phyloP scores from a whole-genome alignment of 1,284 basidiomycete species.

The Papiliotrema flavescens region DNA sequence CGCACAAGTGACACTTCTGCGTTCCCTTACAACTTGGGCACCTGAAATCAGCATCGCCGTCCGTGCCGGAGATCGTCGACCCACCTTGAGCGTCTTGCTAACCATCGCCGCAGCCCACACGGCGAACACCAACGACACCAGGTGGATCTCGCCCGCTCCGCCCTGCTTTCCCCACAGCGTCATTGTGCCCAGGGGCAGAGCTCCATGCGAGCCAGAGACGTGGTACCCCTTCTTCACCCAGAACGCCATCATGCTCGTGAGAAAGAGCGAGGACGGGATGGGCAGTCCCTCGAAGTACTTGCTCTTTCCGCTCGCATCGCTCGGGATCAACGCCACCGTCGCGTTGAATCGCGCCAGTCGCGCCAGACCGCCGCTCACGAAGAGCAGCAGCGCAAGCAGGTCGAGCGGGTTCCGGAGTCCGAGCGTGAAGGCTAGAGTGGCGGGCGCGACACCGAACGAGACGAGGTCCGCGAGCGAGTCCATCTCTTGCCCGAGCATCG shows the following conservation, averaged over 20 bases:
- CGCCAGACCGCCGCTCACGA: slow-evolving; percentile 69
- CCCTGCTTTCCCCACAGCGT: slow-evolving; percentile 67
- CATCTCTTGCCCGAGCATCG: slow-evolving; percentile 97
- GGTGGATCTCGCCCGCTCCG: slow-evolving; percentile 75
- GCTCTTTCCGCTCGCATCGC: slow-evolving; percentile 79
- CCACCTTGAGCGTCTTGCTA: slow-evolving; percentile 80
- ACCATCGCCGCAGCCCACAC: slow-evolving; percentile 91
- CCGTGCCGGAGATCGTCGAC: slow-evolving; percentile 6
- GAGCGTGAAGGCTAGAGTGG: slow-evolving; percentile 84
- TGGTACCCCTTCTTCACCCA: slow-evolving; percentile 83
- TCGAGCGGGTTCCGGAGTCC: slow-evolving; percentile 88
- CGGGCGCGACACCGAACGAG: slow-evolving; percentile 95
- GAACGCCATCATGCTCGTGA: slow-evolving; percentile 76
- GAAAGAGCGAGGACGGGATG: slow-evolving; percentile 81
- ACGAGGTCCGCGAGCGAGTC: slow-evolving; percentile 96
- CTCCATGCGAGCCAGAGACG: slow-evolving; percentile 45
- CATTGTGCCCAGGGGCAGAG: slow-evolving; percentile 67
- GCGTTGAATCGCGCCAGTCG: slow-evolving; percentile 98
- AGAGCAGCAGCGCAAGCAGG: slow-evolving; percentile 77
- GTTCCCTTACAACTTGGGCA: slow-evolving; percentile 1
- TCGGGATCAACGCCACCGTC: slow-evolving; percentile 90
- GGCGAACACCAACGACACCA: slow-evolving; percentile 67
- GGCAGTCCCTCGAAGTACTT: slow-evolving; percentile 97
- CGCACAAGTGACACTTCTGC: too few species aligned
- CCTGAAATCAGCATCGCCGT: background rate